These are phyloP conservation scores for Chloris gayana DNA, from an alignment of 176 grass and related monocot genomes.

Conservation along the genomic window DNA sequence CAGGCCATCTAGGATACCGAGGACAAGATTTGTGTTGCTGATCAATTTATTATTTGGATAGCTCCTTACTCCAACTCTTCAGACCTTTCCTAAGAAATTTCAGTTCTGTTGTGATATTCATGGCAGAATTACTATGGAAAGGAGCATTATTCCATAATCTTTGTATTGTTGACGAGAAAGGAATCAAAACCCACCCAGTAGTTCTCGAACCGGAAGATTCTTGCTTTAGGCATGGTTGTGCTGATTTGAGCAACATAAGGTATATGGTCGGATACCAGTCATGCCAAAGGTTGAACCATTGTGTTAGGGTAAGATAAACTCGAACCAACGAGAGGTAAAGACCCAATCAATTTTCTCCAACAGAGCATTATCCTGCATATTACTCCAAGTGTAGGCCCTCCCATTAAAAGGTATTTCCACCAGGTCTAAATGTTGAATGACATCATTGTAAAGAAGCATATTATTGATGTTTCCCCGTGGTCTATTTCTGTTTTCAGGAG, in stretches of 20 bases:
- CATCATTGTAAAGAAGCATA: not conserved
- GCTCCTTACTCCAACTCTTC: not conserved
- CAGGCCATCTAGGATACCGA: not conserved
- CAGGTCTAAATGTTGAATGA: not conserved
- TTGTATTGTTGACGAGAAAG: rapidly evolving
- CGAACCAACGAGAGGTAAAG: not conserved
- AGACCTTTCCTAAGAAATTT: rapidly evolving
- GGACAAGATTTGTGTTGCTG: not conserved
- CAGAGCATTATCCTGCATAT: not conserved
- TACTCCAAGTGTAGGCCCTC: not conserved
- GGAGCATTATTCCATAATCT: not conserved
- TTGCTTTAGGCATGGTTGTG: not conserved
- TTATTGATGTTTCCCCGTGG: not conserved
- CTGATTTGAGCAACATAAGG: not conserved
- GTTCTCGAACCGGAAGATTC: not conserved
- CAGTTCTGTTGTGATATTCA: not conserved
- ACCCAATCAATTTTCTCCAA: not conserved
- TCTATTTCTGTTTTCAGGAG: too few relatives aligned
- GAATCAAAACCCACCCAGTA: not conserved
- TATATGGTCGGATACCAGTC: not conserved
- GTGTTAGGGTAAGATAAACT: too few relatives aligned
- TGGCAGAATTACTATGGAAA: not conserved
- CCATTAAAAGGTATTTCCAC: not conserved
- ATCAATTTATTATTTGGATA: not conserved
- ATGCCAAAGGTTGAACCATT: too few relatives aligned